Percentiles rank a stretch among this genome's conserved stretches.
phyloP scores from a whole-genome alignment of 2,329 filamentous ascomycete genomes.

The Fusarium chaquense region DNA sequence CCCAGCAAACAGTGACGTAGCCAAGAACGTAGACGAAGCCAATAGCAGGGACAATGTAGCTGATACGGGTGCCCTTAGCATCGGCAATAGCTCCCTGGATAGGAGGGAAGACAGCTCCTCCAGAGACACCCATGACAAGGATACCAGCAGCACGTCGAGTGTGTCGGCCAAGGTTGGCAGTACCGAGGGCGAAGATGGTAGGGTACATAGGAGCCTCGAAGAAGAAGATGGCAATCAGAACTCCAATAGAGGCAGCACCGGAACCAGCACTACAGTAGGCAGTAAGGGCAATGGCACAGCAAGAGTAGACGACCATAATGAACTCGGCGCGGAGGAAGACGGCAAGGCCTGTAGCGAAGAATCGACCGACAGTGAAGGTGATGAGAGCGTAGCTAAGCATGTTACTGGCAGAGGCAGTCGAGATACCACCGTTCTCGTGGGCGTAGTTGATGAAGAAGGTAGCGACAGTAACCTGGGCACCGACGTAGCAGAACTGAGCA shows the following conservation, averaged over 20 bases:
- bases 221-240: conserved; percentile 79
- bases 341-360: conserved; percentile 74
- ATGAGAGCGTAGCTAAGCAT: conserved; percentile 81
- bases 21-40: conserved; percentile 45
- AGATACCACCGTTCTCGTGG: conserved; percentile 67
- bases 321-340: conserved; percentile 73
- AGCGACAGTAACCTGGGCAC: conserved; percentile 75
- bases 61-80: conserved; percentile 41
- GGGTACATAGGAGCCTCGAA: conserved; percentile 86
- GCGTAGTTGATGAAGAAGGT: conserved; percentile 80
- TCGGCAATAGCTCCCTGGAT: conserved; percentile 41
- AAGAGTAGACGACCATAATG: conserved; percentile 73
- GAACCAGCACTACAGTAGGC: conserved; percentile 59
- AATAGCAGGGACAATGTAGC: conserved; percentile 41
- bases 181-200: conserved; percentile 81
- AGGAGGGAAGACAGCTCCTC: conserved; percentile 60
- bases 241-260: conserved; percentile 63
- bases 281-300: conserved; percentile 71
- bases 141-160: conserved; percentile 82
- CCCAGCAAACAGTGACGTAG: conserved; percentile 38
- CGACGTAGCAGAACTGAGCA: conserved; percentile 83
- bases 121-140: conserved; percentile 75
- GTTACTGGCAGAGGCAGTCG: conserved; percentile 64
- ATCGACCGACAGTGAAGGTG: conserved; percentile 79
- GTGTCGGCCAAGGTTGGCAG: conserved; percentile 79